These are phyloP conservation scores for Aciculosporium take DNA, from an alignment of 2,329 filamentous ascomycete genomes.

Conservation along the genomic window DNA sequence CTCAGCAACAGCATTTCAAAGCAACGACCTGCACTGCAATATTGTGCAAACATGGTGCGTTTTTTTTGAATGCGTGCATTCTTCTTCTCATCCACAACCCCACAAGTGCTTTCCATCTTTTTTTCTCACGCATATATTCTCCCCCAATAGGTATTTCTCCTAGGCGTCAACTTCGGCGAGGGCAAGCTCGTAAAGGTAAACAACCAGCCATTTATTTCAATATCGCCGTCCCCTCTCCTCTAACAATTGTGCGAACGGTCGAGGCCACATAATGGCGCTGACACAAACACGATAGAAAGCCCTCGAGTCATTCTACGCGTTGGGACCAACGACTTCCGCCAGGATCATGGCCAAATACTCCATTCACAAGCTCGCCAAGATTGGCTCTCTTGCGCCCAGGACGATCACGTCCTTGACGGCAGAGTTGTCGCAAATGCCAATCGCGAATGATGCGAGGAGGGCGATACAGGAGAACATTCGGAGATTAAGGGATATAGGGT, in stretches of 20 bases:
- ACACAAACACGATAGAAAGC: slow-evolving; percentile 37
- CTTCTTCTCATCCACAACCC: too few species aligned
- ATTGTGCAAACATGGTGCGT: slow-evolving; percentile 2
- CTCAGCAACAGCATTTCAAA: too few species aligned
- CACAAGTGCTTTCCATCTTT: background rate
- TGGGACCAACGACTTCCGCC: slow-evolving; percentile 55
- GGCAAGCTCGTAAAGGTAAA: slow-evolving; percentile 66
- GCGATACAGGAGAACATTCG: slow-evolving; percentile 73
- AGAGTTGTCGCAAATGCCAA: slow-evolving; percentile 79
- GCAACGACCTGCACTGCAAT: background rate
- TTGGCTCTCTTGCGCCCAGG: slow-evolving; percentile 60
- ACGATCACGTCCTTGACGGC: slow-evolving; percentile 72
- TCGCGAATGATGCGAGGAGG: slow-evolving; percentile 76
- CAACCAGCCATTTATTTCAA: background rate
- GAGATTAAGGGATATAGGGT: slow-evolving; percentile 78
- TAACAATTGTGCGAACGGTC: too few species aligned
- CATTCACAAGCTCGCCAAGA: slow-evolving; percentile 69
- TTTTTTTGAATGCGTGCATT: too few species aligned
- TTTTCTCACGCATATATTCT: background rate
- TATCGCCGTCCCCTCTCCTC: background rate
- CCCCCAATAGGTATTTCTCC: slow-evolving; percentile 56
- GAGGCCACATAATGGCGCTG: background rate
- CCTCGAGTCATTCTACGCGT: slow-evolving; percentile 74
- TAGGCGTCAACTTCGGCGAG: slow-evolving; percentile 78
- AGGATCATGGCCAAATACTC: slow-evolving; percentile 78